phyloP scores from a whole-genome alignment of 2,329 filamentous ascomycete species.

The Penicillium nordicum region DNA sequence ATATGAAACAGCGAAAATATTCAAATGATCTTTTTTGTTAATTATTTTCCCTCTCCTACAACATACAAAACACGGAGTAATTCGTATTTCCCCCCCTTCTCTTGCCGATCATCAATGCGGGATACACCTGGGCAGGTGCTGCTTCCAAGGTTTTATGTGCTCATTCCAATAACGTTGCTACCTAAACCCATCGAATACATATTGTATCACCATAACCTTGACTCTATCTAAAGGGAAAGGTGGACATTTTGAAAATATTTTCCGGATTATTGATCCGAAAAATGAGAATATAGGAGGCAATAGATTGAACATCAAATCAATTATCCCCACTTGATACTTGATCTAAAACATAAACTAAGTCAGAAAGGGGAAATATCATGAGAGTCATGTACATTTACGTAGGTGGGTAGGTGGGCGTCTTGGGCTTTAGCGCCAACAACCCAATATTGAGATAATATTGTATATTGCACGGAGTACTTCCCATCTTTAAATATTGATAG shows the following conservation, averaged over 20 bases:
- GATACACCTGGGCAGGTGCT: neutral
- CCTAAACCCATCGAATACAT: neutral
- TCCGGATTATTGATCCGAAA: neutral
- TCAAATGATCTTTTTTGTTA: neutral
- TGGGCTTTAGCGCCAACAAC: neutral
- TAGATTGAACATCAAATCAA: neutral
- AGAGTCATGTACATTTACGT: neutral
- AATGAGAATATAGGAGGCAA: neutral
- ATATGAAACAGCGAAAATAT: neutral
- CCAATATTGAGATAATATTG: too few relatives aligned
- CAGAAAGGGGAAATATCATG: neutral
- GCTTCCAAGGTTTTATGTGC: neutral
- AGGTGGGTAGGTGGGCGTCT: neutral
- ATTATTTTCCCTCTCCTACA: neutral
- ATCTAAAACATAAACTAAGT: neutral
- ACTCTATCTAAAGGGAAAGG: neutral
- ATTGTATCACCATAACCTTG: too few relatives aligned
- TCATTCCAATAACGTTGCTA: neutral
- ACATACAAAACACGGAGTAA: neutral
- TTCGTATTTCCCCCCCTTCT: neutral
- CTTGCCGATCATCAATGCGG: neutral
- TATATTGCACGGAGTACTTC: too few relatives aligned
- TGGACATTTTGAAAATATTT: neutral
- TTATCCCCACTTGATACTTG: neutral
- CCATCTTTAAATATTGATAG: too few relatives aligned